Conservation (phyloP, 139 green algal genomes). For the Chlamydomonas sphaeroides region DNA sequence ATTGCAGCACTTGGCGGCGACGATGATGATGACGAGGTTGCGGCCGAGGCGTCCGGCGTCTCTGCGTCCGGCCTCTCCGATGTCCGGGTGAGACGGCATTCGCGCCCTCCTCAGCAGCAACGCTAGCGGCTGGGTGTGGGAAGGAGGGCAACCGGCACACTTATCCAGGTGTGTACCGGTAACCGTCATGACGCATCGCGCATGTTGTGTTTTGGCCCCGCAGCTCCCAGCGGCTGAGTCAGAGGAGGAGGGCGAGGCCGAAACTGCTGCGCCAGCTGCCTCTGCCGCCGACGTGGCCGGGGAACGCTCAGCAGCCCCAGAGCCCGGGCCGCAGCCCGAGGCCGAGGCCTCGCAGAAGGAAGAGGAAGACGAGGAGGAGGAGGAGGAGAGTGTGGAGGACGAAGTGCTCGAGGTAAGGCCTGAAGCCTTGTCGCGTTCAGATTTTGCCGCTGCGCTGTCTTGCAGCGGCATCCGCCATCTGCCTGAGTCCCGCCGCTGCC, state of each 20-base stretch:
- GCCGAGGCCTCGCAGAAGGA: background rate
- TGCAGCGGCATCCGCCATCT: too few relatives aligned
- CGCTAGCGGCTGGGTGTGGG: too few relatives aligned
- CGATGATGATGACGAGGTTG: constrained; percentile 9
- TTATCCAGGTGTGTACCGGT: too few relatives aligned
- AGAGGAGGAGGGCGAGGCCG: background rate
- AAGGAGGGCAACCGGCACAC: too few relatives aligned
- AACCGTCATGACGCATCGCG: too few relatives aligned
- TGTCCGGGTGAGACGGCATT: background rate
- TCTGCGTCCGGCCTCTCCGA: constrained; percentile 20
- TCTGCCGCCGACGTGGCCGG: background rate
- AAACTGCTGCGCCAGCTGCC: background rate
- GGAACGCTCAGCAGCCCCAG: background rate
- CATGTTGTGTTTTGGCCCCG: too few relatives aligned
- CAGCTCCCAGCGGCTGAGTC: too few relatives aligned
- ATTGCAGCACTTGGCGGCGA: background rate
- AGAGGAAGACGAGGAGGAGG: background rate
- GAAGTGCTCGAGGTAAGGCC: background rate
- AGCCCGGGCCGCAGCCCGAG: too few relatives aligned
- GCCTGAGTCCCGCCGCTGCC: too few relatives aligned
- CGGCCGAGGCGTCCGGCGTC: background rate
- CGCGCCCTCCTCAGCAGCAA: too few relatives aligned
- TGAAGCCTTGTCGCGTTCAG: background rate
- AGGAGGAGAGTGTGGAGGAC: background rate
- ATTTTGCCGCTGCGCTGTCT: too few relatives aligned